Percentiles rank a stretch among this genome's conserved stretches.
Conservation (phyloP, 78 protist genomes). For the Dictyostelium firmibasis region DNA sequence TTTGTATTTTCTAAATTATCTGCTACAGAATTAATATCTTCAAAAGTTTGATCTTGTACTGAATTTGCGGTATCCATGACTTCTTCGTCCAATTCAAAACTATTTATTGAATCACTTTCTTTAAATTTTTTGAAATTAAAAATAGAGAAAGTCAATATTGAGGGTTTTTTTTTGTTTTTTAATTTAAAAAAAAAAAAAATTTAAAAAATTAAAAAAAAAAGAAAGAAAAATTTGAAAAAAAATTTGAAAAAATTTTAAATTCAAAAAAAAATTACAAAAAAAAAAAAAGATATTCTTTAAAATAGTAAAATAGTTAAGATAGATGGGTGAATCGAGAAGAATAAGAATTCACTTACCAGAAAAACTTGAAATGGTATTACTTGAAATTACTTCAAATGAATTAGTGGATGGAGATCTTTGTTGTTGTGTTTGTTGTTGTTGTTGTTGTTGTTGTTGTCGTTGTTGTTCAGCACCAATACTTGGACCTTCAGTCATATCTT, state of each 20-base stretch:
- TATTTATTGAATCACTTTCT: not conserved
- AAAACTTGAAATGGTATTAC: not conserved
- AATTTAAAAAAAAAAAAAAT: too few species aligned
- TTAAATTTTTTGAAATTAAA: not conserved
- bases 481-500: slow-evolving; percentile 34
- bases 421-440: not conserved
- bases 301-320: not conserved
- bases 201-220: not conserved
- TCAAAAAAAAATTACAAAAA: not conserved
- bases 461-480: not conserved
- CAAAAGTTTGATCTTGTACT: not conserved
- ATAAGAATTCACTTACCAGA: not conserved
- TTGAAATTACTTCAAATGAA: slow-evolving; percentile 1
- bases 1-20: slow-evolving; percentile 9
- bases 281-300: not conserved
- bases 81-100: slow-evolving; percentile 13
- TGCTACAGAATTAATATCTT: not conserved
- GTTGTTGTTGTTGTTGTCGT: not conserved
- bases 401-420: not conserved
- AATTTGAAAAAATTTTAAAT: not conserved
- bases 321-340: not conserved
- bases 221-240: not conserved
- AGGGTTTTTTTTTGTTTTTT: not conserved
- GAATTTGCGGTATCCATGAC: not conserved
- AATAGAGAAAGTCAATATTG: not conserved